These are phyloP conservation scores for Westerdykella ornata DNA, from an alignment of 2,329 filamentous ascomycete species.

Conservation along the genomic window DNA sequence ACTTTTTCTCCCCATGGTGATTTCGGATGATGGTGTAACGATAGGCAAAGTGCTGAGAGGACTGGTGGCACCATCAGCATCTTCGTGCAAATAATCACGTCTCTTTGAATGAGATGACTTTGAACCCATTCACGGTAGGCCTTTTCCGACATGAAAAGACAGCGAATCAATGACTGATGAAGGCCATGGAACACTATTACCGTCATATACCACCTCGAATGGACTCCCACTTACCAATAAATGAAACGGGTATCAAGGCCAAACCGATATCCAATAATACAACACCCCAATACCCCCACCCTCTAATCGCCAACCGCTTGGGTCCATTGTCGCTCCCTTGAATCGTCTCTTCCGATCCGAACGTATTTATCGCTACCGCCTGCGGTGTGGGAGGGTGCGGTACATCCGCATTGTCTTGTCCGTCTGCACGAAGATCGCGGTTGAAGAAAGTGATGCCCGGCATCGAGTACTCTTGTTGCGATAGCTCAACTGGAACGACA, in stretches of 20 bases:
- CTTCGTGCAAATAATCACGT: no score
- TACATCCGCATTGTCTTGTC: no score
- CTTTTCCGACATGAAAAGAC: no score
- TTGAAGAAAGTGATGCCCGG: no score
- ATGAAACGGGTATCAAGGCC: background rate
- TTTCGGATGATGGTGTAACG: background rate
- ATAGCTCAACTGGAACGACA: no score
- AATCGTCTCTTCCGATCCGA: background rate
- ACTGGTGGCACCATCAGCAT: slow-evolving; percentile 1
- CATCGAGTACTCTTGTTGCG: no score
- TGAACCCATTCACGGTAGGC: no score
- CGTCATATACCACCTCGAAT: background rate
- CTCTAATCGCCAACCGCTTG: background rate
- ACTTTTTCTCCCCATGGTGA: slow-evolving; percentile 9
- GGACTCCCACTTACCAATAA: background rate
- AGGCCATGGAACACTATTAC: no score
- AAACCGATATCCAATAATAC: background rate
- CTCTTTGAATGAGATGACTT: no score
- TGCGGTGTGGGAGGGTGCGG: background rate
- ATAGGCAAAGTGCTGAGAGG: slow-evolving; percentile 3
- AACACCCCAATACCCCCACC: background rate
- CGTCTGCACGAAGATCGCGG: no score
- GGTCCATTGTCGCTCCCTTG: background rate
- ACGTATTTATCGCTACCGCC: background rate
- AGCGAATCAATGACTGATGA: no score